These are phyloP conservation scores for Plasmodium berghei DNA, from an alignment of 169 alveolate genomes.

Conservation along the genomic window DNA sequence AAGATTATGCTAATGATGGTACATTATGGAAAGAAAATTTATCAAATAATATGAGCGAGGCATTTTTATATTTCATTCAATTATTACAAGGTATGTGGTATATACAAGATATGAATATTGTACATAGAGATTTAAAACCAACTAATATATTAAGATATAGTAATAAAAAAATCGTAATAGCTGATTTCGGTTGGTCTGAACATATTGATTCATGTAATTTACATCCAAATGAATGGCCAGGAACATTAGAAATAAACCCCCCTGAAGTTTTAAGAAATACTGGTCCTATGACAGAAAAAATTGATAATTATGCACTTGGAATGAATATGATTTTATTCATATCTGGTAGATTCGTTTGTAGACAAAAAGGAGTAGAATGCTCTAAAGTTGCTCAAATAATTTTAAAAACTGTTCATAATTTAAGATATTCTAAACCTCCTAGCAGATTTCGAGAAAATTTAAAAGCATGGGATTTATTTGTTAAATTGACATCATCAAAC, in stretches of 20 bases:
- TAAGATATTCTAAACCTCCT: constrained; percentile 83
- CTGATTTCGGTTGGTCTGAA: constrained; percentile 90
- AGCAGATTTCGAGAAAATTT: constrained; percentile 75
- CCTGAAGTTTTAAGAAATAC: constrained; percentile 87
- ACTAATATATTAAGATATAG: constrained; percentile 84
- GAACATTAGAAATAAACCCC: constrained; percentile 89
- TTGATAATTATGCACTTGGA: constrained; percentile 89
- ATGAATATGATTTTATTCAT: constrained; percentile 85
- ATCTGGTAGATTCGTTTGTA: constrained; percentile 87
- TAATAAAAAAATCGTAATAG: constrained; percentile 81
- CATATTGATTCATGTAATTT: constrained; percentile 79
- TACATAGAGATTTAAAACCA: constrained; percentile 87
- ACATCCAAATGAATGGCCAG: constrained; percentile 88
- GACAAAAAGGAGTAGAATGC: constrained; percentile 87
- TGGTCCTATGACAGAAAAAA: constrained; percentile 88
- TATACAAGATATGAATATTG: constrained; percentile 83
- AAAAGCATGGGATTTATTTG: constrained; percentile 87
- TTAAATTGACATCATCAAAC: constrained; percentile 87
- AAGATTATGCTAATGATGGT: constrained; percentile 88
- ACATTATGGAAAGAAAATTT: constrained; percentile 87
- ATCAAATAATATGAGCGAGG: constrained; percentile 81
- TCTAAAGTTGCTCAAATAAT: constrained; percentile 86
- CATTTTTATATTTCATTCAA: constrained; percentile 86
- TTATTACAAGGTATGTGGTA: constrained; percentile 85
- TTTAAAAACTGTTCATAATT: constrained; percentile 80